Base-by-base conservation (phyloP, 768 basidiomycete species). In the Sporobolomyces phaffii region DNA sequence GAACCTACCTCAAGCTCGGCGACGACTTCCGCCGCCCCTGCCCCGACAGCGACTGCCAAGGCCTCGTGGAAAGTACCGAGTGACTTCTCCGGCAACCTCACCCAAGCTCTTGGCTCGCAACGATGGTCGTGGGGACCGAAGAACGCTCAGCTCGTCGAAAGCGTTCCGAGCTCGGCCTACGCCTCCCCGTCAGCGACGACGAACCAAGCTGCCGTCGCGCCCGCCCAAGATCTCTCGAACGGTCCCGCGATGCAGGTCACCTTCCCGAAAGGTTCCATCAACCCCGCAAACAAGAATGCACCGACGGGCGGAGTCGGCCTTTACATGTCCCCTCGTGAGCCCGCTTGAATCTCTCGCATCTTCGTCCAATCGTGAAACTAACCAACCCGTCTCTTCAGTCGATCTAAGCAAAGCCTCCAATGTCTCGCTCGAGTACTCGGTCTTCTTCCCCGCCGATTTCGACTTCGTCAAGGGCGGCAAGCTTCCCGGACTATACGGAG, bases 391-490 rank as follows among this genome's bases (percentile, higher is more conserved):
- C n/a, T n/a, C n/a, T n/a, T n/a, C 54, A 62, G 62, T 70, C 50
- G 56, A 65, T 31, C 24, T 70, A 38, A 33, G 49, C 10, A 38
- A 44, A 20, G 70, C 73, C 1, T 52, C 33, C 15, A 75, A 73
- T 62, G 66, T 73, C 28, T 62, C 73, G 8, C 49, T 75, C 53
- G 51, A 60, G 24, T 75, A 70, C 45, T 65, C 62, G 22, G 61
- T 75, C 52, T 75, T 69, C 64, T 75, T 75, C 51, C 73, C 73
- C 17, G 28, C 48, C 26, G 73, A 65, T 17, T 75, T 73, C 26
- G 73, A 75, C 60, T 73, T 73, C 38, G 70, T 64, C 47, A 73
- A 73, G 54, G 74, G 68, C 17, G 74, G 74, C 10, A 75, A 75
- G 62, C 59, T 75, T 1, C 74, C 74, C 2, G 73, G 73, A 1